Percentiles rank a stretch among this genome's conserved stretches.
phyloP scores from a whole-genome alignment of 352 stramenopile genomes.

The Phytopythium sindhum region DNA sequence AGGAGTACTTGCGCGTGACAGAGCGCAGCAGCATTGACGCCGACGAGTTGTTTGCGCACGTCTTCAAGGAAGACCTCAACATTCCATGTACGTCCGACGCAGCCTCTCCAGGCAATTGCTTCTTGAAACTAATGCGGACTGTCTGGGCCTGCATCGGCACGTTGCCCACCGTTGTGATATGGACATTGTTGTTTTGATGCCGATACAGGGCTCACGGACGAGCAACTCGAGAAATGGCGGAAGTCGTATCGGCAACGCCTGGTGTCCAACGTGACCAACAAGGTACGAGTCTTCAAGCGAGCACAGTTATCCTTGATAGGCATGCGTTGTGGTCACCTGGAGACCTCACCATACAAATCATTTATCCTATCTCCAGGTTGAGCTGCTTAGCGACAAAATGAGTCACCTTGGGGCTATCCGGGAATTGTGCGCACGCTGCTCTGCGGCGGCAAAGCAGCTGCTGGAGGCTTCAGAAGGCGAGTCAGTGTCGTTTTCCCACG shows the following conservation, averaged over 20 bases:
- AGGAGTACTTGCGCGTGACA: conserved; percentile 45
- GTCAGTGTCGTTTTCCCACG: not conserved
- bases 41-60: conserved; percentile 63
- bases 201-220: conserved; percentile 50
- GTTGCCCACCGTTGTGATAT: not conserved
- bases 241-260: conserved; percentile 45
- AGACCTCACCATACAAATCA: too few species aligned
- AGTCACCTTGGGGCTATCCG: conserved; percentile 51
- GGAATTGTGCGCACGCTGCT: conserved; percentile 37
- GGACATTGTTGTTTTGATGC: not conserved
- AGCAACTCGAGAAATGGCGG: conserved; percentile 63
- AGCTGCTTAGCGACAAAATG: conserved; percentile 56
- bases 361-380: conserved; percentile 18
- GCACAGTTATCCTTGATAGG: not conserved
- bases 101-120: not conserved
- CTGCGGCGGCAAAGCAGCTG: conserved; percentile 34
- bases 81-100: conserved; percentile 52
- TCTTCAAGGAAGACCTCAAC: conserved; percentile 79
- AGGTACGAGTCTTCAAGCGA: conserved; percentile 26
- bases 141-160: not conserved
- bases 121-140: not conserved
- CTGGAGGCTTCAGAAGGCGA: conserved; percentile 1
- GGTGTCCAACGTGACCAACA: conserved; percentile 47
- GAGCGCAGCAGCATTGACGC: conserved; percentile 69
- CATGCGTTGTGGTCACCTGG: not conserved